Evolutionary conservation across 2,329 filamentous ascomycete genomes (phyloP).

Genomic region (Fusarium cicatricum): DNA sequence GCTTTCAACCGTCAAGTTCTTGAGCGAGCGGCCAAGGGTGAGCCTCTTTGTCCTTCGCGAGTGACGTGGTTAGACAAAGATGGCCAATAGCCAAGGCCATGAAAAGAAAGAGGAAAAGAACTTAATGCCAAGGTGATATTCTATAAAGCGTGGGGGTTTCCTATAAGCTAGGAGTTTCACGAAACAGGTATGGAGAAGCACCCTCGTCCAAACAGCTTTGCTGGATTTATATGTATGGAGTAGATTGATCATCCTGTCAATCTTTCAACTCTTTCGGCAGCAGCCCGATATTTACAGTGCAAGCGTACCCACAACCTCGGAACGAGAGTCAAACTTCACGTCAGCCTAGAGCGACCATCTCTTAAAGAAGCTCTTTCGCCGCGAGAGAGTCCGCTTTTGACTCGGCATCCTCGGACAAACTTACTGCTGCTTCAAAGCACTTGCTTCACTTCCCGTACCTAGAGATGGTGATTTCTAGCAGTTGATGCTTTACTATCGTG

Average conservation of each 20-base stretch:
- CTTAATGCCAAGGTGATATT: background rate
- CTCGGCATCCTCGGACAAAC: no score
- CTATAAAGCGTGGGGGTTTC: no score
- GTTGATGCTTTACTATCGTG: background rate
- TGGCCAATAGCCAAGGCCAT: background rate
- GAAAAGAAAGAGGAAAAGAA: background rate
- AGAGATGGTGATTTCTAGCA: no score
- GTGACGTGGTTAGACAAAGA: background rate
- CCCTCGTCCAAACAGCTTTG: background rate
- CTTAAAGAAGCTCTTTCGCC: no score
- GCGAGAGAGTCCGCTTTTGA: no score
- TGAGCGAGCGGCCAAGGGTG: background rate
- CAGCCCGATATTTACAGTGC: no score
- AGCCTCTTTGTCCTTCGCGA: background rate
- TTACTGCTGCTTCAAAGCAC: no score
- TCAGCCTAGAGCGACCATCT: background rate
- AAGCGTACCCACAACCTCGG: background rate
- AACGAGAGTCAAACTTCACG: background rate
- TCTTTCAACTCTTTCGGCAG: background rate
- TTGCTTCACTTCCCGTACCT: no score
- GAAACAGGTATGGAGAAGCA: no score
- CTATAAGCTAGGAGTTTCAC: background rate
- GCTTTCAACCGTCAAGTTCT: background rate
- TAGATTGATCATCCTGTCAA: background rate
- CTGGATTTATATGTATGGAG: background rate